Base-by-base conservation (phyloP, 331 rosid genomes). In the Acacia pycnantha region DNA sequence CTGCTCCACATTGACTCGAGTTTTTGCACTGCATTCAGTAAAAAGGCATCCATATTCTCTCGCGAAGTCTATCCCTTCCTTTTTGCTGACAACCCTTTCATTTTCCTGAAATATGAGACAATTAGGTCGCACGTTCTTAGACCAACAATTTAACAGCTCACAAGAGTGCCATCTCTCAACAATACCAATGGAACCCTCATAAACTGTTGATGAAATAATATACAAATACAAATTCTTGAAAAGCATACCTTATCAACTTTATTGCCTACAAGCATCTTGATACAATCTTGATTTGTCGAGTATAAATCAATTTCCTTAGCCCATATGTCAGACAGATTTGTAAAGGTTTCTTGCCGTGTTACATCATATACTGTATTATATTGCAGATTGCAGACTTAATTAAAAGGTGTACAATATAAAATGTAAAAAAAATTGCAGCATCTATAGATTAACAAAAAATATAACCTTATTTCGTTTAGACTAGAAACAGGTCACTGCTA, bases 251-350 rank as follows among this genome's bases (percentile, higher is more conserved):
- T 93, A 78, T 93, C 94, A 65, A 93, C 94, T 82, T 93, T 93
- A 86, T 93, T 91, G 53, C 97, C 97, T 5, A 93, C 97, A 74
- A 93, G 94, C 97, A 93, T 90, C 89, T 93, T 93, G 89, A 93
- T 91, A 86, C 94, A 91, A 83, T 93, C 96, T 87, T 90, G 96
- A 90, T 93, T 93, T 86, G 97, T 93, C 12, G 94, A 93, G 86
- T 93, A 89, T 15, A 91, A 84, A 76, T 91, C 97, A 76, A 93
- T 85, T 87, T 93, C 97, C 86, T 87, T 93, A 54, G 94, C 91
- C 97, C 97, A 93, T 82, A 93, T 83, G 77, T 93, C 94, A 46
- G 97, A 88, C 75, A 93, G 96, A 85, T 91, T 91, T 33, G 97
- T 91, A 82, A 93, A 91, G 53, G 94, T 91, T 24, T 88, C 94